Evolutionary conservation across 768 basidiomycete species (phyloP).

Genomic region (Rhodotorula sphaerocarpa): DNA sequence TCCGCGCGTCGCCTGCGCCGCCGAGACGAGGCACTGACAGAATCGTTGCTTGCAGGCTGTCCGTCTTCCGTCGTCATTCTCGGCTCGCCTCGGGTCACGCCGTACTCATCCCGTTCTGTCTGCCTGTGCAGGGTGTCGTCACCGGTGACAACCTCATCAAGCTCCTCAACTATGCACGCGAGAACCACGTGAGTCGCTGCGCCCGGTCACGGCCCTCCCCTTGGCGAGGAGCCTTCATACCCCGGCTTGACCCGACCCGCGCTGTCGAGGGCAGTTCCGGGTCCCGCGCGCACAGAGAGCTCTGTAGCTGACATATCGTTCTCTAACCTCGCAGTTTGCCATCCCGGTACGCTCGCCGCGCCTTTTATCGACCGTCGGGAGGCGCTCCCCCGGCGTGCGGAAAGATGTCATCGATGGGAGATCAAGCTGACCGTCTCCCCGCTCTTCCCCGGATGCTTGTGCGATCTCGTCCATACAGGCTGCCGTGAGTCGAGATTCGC

Average conservation of each 20-base stretch:
- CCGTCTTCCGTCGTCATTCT: neutral
- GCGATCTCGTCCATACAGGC: constrained; percentile 41
- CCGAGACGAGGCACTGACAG: neutral
- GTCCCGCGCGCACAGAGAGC: no score
- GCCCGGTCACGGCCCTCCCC: neutral
- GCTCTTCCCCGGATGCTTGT: constrained; percentile 1
- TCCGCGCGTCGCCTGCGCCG: no score
- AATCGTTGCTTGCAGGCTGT: neutral
- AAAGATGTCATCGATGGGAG: neutral
- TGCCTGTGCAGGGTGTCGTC: constrained; percentile 58
- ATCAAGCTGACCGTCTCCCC: constrained; percentile 3
- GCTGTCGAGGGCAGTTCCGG: no score
- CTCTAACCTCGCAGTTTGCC: constrained; percentile 42
- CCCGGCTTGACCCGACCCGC: no score
- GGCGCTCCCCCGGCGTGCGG: neutral
- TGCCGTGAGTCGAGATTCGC: constrained; percentile 41
- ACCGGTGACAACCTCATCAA: constrained; percentile 92
- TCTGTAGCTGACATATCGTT: neutral
- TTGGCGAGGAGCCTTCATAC: no score
- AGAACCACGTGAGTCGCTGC: constrained; percentile 59
- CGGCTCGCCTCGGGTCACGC: no score
- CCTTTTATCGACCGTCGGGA: neutral
- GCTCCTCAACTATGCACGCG: constrained; percentile 87
- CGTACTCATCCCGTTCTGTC: no score
- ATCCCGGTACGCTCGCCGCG: constrained; percentile 44